Percentiles rank a stretch among this genome's conserved stretches.
phyloP scores from a whole-genome alignment of 768 basidiomycete species.

The Russula foetens region DNA sequence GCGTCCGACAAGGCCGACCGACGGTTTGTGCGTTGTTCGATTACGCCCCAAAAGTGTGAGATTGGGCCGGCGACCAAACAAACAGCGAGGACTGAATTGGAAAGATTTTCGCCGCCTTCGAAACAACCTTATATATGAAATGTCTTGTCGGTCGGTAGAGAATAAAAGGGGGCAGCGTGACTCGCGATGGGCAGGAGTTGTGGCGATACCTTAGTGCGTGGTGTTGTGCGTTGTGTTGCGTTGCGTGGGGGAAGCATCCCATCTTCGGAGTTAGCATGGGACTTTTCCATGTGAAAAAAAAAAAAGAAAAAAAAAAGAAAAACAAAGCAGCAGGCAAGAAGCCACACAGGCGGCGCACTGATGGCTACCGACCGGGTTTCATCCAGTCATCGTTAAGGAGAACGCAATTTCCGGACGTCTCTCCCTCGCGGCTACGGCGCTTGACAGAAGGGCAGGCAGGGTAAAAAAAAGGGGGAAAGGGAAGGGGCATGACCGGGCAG shows the following conservation, averaged over 20 bases:
- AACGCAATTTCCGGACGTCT: background rate
- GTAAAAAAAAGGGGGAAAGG: no score
- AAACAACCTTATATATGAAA: constrained; percentile 18
- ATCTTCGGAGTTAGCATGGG: background rate
- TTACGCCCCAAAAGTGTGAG: no score
- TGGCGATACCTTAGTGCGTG: background rate
- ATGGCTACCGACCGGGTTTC: constrained; percentile 1
- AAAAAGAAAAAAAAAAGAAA: background rate
- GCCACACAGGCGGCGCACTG: background rate
- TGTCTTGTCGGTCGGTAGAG: background rate
- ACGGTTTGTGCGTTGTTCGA: no score
- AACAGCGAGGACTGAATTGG: constrained; percentile 17
- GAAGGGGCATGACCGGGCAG: no score
- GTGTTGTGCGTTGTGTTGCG: background rate
- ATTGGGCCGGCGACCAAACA: constrained; percentile 16
- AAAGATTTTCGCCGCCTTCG: constrained; percentile 22
- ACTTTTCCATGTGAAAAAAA: background rate
- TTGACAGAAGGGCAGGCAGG: background rate
- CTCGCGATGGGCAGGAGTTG: constrained; percentile 1
- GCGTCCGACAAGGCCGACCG: background rate
- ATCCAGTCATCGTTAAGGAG: background rate
- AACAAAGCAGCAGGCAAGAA: background rate
- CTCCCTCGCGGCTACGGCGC: background rate
- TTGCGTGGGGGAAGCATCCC: background rate
- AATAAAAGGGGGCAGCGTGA: background rate